These are phyloP conservation scores for Saccharomycopsis fermentans DNA, from an alignment of 805 yeast genomes.

Conservation along the genomic window DNA sequence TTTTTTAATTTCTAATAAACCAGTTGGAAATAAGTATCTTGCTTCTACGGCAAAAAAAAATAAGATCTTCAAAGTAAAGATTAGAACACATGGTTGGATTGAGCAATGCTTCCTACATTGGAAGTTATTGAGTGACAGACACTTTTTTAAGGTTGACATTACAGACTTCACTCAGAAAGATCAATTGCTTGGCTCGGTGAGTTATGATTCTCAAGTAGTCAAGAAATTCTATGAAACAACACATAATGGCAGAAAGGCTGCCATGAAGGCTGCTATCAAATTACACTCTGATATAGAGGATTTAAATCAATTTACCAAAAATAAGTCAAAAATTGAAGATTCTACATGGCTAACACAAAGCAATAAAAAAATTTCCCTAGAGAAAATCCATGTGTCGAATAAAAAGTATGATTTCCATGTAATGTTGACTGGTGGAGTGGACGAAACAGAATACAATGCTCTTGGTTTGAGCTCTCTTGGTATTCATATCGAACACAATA, in stretches of 20 bases:
- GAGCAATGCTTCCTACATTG: conserved; percentile 68
- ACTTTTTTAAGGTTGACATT: conserved; percentile 29
- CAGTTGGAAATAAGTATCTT: conserved; percentile 62
- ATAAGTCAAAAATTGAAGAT: conserved; percentile 1
- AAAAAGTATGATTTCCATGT: conserved; percentile 34
- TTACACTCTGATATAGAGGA: conserved; percentile 62
- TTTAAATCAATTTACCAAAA: conserved; percentile 49
- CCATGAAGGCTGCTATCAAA: conserved; percentile 52
- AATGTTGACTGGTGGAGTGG: conserved; percentile 59
- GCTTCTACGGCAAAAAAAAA: conserved; percentile 41
- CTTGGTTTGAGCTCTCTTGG: conserved; percentile 43
- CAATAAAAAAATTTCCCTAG: conserved; percentile 2
- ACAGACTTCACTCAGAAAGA: conserved; percentile 27
- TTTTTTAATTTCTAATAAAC: conserved; percentile 57
- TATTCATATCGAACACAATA: conserved; percentile 36
- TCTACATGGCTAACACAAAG: background rate
- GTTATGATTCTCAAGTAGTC: conserved; percentile 2
- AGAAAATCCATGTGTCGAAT: conserved; percentile 13
- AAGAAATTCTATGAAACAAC: conserved; percentile 13
- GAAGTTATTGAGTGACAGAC: conserved; percentile 38
- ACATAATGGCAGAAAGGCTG: conserved; percentile 42
- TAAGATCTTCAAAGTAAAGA: conserved; percentile 45
- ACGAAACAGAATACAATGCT: conserved; percentile 34
- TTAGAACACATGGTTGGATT: conserved; percentile 80
- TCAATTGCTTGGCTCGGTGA: conserved; percentile 18